Conservation (phyloP, 2,329 filamentous ascomycete species). For the Plectosphaerella cucumerina region DNA sequence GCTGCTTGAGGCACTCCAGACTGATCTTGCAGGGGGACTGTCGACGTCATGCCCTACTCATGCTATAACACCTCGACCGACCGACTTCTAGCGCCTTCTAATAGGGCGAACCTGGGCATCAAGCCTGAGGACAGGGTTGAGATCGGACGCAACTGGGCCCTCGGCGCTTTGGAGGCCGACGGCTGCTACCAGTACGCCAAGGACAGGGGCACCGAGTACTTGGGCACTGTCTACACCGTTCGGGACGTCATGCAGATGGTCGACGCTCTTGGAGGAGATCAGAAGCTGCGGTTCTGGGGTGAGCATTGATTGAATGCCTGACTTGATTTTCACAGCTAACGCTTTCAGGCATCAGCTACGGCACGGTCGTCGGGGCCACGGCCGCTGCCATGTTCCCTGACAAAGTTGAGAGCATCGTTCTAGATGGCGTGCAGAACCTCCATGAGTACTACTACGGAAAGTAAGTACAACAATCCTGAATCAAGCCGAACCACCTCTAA, state of each 20-base stretch:
- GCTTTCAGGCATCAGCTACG: conserved; percentile 25
- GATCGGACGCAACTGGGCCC: conserved; percentile 18
- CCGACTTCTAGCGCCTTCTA: rapidly evolving
- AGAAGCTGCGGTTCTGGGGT: conserved; percentile 34
- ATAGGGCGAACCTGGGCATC: not conserved
- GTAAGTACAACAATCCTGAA: conserved; percentile 9
- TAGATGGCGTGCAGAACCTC: conserved; percentile 25
- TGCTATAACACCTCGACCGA: conserved; percentile 13
- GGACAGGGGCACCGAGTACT: conserved; percentile 20
- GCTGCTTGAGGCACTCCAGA: too few species aligned
- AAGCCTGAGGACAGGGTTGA: conserved; percentile 11
- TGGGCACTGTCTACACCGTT: conserved; percentile 39
- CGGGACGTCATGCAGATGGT: conserved; percentile 39
- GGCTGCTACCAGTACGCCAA: conserved; percentile 16
- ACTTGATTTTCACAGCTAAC: not conserved
- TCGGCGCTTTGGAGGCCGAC: conserved; percentile 12
- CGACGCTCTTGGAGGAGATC: conserved; percentile 33
- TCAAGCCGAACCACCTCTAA: conserved; percentile 2
- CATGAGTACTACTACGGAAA: conserved; percentile 23
- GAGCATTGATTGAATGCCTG: not conserved
- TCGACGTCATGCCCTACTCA: conserved; percentile 18
- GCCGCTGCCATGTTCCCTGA: conserved; percentile 35
- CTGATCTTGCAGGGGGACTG: conserved; percentile 17
- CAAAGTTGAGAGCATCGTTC: conserved; percentile 22
- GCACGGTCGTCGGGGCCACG: conserved; percentile 30